Evolutionary conservation across 495 filamentous ascomycete genomes (phyloP), one percentile per base, ranked within the genome.

Genomic region (Aspergillus hancockii): DNA sequence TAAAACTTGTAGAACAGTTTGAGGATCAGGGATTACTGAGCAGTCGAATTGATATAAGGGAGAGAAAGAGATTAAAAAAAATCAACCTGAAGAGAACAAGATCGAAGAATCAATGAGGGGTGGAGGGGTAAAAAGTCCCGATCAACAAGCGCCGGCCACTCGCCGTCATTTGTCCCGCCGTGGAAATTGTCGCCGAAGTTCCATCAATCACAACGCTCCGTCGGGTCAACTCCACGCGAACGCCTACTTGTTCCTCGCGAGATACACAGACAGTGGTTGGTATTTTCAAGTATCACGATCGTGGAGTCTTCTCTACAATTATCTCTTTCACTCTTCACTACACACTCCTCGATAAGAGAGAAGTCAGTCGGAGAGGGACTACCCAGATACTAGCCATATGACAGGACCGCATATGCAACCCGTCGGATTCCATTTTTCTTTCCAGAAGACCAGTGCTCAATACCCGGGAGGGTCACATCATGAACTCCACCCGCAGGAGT

Each of bases 131-230:
- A 57, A 47, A 49, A 63, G 61, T 32, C 16, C 22, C 16, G 1
- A 34, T 22, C 25, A 25, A 22, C 45, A 59, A 54, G 16, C 31
- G 28, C 54, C 60, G 61, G 25, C 63, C 49, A 31, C 23, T 34
- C 60, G 58, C 64, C 65, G 61, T 54, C 63, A 43, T 56, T 60
- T 54, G 59, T 49, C n/a, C 36, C 57, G 34, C 60, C 49, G 52
- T 49, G 57, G 60, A 47, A 53, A 51, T 43, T 23, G 40, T 46
- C 36, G 31, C 52, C 30, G 54, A 53, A 60, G 61, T 59, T 64
- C 67, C 69, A 63, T 71, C 69, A 71, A 67, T 71, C 66, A 69
- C 55, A 47, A 12, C 43, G n/a, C n/a, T 9, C 21, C 25, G 19
- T 57, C 54, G 54, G 54, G 45, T 13, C 34, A 57, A 13, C 34